Evolutionary conservation across 2,329 filamentous ascomycete genomes (phyloP), one percentile per base, ranked within the genome.

Genomic region (Nemania serpens): DNA sequence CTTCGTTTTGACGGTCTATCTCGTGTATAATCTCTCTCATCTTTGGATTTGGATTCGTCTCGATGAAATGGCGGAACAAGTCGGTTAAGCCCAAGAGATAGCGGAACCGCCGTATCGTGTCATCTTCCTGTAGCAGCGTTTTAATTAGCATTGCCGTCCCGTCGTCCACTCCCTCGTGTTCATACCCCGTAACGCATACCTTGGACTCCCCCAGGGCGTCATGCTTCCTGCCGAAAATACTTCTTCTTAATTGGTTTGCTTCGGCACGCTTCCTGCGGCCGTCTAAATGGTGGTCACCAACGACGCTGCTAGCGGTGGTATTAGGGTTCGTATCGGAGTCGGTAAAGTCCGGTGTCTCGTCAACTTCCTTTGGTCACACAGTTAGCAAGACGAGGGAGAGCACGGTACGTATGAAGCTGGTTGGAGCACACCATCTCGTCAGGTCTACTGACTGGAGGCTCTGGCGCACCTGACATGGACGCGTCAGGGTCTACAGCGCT

Each of bases 41-140:
- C 70, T 91, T 91, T 15, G 95, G 94, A 73, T 99, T 93, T 5
- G 93, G 94, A 73, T 97, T 99, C 9, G 93, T 92, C 74, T 98
- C 93, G 78, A 99, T 99, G 76, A 99, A 99, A 78, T 99, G 95
- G 66, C 96, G 92, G 81, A 99, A 99, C 18, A 99, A 83, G 72
- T 99, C 95, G 15, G 95, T 99, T 54, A 99, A 82, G 25, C 96
- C 96, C 13, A 99, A 85, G 1, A 99, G 85, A 75, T 99, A 99
- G 66, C 93, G 89, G 75, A 99, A 99, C 74, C 95, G 85, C 69
- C 94, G 88, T 72, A 98, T 91, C 0, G 92, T 96, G 73, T 98
- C 94, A 81, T 97, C 91, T 79, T 97, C 94, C 91, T 72, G 49
- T 55, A 49, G 20, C 55, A 33, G n/a, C 20, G 33, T 43, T 9